phyloP scores from a whole-genome alignment of 306 rosid species.

The Vachellia collinsii region DNA sequence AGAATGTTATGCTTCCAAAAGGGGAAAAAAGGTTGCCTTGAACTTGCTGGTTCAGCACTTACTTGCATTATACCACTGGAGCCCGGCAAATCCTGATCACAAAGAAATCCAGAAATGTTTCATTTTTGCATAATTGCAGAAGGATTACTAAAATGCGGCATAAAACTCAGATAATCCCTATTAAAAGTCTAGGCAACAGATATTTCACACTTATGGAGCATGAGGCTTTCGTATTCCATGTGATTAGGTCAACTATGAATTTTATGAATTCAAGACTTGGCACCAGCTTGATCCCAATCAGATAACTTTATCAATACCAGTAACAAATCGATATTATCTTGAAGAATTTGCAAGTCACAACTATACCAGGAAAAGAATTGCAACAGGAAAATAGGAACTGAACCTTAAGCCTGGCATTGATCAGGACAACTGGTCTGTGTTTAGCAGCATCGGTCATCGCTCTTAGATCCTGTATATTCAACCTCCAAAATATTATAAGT shows the following conservation, averaged over 20 bases:
- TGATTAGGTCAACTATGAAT: constrained; percentile 26
- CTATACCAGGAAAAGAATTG: constrained; percentile 31
- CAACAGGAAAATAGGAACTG: constrained; percentile 31
- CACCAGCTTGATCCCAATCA: neutral
- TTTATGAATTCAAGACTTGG: constrained; percentile 10
- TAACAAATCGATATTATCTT: constrained; percentile 15
- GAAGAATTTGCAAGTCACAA: constrained; percentile 9
- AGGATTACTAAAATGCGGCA: neutral
- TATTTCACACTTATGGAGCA: neutral
- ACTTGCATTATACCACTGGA: constrained; percentile 98
- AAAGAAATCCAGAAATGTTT: constrained; percentile 29
- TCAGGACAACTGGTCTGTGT: constrained; percentile 77
- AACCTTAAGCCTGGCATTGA: constrained; percentile 92
- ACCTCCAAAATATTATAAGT: constrained; percentile 38
- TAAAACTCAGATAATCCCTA: constrained; percentile 16
- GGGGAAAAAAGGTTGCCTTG: constrained; percentile 30
- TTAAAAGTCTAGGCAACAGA: constrained; percentile 13
- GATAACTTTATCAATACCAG: constrained; percentile 2
- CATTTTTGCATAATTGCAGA: constrained; percentile 26
- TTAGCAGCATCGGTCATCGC: constrained; percentile 94
- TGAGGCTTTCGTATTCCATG: constrained; percentile 9
- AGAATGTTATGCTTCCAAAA: constrained; percentile 32
- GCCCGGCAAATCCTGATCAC: constrained; percentile 84
- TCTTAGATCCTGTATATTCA: constrained; percentile 72
- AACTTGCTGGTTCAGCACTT: constrained; percentile 49